Evolutionary conservation across 345 rosid species (phyloP), one percentile per base, ranked within the genome.

Genomic region (Salix exigua): DNA sequence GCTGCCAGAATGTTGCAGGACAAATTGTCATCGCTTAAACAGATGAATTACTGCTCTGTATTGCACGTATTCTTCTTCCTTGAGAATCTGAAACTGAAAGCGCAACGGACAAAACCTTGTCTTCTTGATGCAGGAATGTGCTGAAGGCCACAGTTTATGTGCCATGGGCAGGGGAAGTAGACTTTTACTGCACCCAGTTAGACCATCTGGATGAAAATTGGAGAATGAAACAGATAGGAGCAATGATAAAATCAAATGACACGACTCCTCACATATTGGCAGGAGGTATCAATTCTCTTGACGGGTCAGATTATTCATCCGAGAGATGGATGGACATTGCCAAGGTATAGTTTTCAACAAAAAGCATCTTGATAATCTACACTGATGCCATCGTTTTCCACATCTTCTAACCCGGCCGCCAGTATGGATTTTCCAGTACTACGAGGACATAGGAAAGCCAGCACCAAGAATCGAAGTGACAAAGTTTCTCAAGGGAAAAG

Each of bases 151-250:
- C 93, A 16, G 82, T 95, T 79, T 86, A 87, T 60, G 89, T 93
- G 66, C 98, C 99, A 61, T 81, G 96, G 93, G 91, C 91, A 28
- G 97, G 98, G 81, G 96, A 95, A 77, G 83, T 95, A 63, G 89
- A 88, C 70, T 87, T 95, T 44, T 88, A 87, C 79, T 91, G 96
- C 84, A 95, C 99, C 0, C 99, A 95, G 73, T 91, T 95, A 13
- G 99, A 93, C 75, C 98, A 95, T 87, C 78, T 95, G 71, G 87
- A 91, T 78, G 99, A 95, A 80, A 84, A 86, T n/a, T 95, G 99
- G 99, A 81, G 98, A 78, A 88, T 93, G 97, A 91, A 85, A 79
- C 99, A 95, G 84, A 88, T 94, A 8, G 86, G 82, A 51, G 90
- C 97, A 26, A 88, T 95, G 55, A 88, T 83, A 17, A 87, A 81